Evolutionary conservation across 371 early-diverging fungal genomes (phyloP), one percentile per base, ranked within the genome.

Genomic region (Mortierella sp.): DNA sequence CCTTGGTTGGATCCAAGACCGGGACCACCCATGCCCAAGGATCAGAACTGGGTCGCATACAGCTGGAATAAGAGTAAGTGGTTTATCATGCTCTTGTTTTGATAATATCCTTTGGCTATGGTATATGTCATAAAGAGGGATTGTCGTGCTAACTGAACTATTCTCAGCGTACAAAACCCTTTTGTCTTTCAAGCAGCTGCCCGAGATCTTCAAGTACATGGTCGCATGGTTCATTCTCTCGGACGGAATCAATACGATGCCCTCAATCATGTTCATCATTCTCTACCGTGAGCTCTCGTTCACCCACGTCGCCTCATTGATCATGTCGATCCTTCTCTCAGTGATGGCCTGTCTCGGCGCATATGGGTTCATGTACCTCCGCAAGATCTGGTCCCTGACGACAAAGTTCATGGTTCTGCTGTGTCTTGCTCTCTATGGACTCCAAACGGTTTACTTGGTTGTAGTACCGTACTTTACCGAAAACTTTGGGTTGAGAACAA

Each of bases 11-110:
- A 83, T 47, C 76, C 87, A 4, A 85, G 92, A 19, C 90, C 91
- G 1, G 91, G 91, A 5, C 89, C 89, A 2, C 92, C 92, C 2
- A 74, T 93, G 44, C 93, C 93, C 4, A 74, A 74, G 47, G 88
- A 87, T 16, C 81, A 79, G 24, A 91, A 86, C 67, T 87, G 81
- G 67, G 37, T 89, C 44, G 47, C 76, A 0, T 88, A 82, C 67
- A 86, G 88, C 6, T 87, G 86, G 86, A 88, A 86, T 64, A 82
- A 63, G 40, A 77, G 81, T 80, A 77, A 70, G 77, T 44, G 9
- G 7, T 8, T 8, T 14, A 39, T 4, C 6, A 24, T 10, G 3
- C 19, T 29, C 11, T 41, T 2, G 10, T 41, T 14, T 29, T 45
- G 37, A 19, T 13, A n/a, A 9, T 48, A n/a, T 48, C n/a, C n/a